Percentiles rank a stretch among this genome's conserved stretches.
These are phyloP conservation scores for Kalaharituber pfeilii DNA, from an alignment of 2,329 filamentous ascomycete species.

Conservation along the genomic window DNA sequence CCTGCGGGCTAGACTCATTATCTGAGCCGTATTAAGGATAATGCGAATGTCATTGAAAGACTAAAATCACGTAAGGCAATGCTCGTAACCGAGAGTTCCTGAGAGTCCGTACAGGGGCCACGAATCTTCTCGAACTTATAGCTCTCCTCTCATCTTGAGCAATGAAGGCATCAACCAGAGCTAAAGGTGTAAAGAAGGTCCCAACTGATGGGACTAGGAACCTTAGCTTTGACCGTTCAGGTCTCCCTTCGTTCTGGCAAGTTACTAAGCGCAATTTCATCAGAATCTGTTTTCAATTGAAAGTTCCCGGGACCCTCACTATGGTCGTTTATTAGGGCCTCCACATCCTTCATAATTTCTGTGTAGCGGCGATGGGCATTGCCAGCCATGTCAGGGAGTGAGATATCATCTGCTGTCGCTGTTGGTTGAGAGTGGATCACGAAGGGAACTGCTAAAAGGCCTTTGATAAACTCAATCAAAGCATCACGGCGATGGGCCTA, in stretches of 20 bases:
- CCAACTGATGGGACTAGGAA: constrained; percentile 80
- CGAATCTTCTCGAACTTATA: constrained; percentile 82
- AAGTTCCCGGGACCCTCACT: constrained; percentile 36
- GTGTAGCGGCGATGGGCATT: constrained; percentile 77
- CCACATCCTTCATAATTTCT: constrained; percentile 88
- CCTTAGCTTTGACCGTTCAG: constrained; percentile 72
- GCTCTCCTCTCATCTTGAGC: constrained; percentile 73
- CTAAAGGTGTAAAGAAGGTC: constrained; percentile 80
- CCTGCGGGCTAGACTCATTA: constrained; percentile 67
- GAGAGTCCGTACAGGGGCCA: constrained; percentile 42
- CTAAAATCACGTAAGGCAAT: not conserved
- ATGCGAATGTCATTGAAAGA: constrained; percentile 94
- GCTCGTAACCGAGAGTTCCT: not conserved
- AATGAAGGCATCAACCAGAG: constrained; percentile 75
- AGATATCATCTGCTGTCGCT: constrained; percentile 54
- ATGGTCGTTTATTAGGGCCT: constrained; percentile 79
- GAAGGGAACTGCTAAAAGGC: constrained; percentile 81
- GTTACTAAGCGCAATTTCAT: constrained; percentile 42
- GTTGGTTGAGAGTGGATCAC: constrained; percentile 92
- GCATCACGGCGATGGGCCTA: constrained; percentile 13
- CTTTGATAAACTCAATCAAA: constrained; percentile 78
- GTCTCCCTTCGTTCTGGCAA: constrained; percentile 47
- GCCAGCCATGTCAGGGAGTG: constrained; percentile 53
- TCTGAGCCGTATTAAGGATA: constrained; percentile 84
- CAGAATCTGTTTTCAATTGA: constrained; percentile 1